Percentiles rank a stretch among this genome's conserved stretches.
phyloP scores from a whole-genome alignment of 2,329 filamentous ascomycete genomes.

The Ambrosiella beaveri region DNA sequence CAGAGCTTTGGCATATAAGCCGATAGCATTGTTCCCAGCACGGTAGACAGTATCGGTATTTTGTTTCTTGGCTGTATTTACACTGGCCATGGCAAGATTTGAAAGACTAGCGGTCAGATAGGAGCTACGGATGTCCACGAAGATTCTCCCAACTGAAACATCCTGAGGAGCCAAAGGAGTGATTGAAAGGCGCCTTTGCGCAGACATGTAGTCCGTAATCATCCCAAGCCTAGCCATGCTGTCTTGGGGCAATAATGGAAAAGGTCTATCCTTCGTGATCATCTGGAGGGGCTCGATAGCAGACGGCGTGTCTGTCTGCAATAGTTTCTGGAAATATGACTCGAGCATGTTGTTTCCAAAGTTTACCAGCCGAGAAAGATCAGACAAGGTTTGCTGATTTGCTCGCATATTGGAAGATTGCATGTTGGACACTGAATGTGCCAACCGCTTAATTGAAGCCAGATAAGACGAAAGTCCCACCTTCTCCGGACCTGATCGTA shows the following conservation, averaged over 20 bases:
- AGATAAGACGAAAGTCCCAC: conserved; percentile 73
- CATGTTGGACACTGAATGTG: conserved; percentile 68
- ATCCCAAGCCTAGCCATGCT: conserved; percentile 57
- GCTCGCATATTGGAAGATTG: conserved; percentile 79
- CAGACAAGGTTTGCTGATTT: conserved; percentile 74
- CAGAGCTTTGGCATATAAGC: conserved; percentile 72
- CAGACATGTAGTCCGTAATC: conserved; percentile 61
- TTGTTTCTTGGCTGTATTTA: conserved; percentile 69
- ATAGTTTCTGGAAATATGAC: conserved; percentile 59
- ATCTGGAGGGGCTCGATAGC: conserved; percentile 81
- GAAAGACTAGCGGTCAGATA: conserved; percentile 71
- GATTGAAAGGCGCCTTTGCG: conserved; percentile 31
- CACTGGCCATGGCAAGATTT: conserved; percentile 72
- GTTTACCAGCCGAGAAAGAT: conserved; percentile 61
- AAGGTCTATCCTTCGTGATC: conserved; percentile 74
- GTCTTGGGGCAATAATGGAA: conserved; percentile 64
- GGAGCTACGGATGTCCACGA: conserved; percentile 68
- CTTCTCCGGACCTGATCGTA: conserved; percentile 71
- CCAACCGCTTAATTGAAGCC: conserved; percentile 73
- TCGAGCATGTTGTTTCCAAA: conserved; percentile 71
- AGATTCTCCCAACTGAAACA: conserved; percentile 61
- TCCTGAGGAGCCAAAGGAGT: conserved; percentile 31
- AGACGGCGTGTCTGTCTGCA: conserved; percentile 58
- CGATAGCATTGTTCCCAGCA: conserved; percentile 77
- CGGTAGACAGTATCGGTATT: conserved; percentile 70